Conservation (phyloP, 371 early-diverging fungal species). For the Actinomortierella ambigua region DNA sequence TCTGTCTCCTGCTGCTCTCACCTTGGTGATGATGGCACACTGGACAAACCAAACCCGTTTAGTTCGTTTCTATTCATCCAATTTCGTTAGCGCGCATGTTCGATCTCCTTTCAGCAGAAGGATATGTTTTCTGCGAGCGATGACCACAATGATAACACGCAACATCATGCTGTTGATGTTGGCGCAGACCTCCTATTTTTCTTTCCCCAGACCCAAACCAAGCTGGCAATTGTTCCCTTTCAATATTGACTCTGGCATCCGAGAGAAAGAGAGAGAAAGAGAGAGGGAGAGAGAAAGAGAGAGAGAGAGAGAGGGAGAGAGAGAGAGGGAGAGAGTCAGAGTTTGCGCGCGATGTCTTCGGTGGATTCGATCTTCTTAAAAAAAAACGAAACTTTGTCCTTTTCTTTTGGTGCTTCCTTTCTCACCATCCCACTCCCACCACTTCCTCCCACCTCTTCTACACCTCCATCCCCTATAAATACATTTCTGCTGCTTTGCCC, state of each 20-base stretch:
- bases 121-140: no score
- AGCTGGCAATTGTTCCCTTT: no score
- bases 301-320: not conserved
- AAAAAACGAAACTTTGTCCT: not conserved
- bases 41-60: no score
- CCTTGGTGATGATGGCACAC: no score
- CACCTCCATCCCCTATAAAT: not conserved
- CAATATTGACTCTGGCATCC: not conserved
- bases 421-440: not conserved
- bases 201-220: no score
- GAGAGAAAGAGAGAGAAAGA: not conserved
- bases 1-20: no score
- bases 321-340: not conserved
- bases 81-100: no score
- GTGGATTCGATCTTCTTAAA: conserved; percentile 1
- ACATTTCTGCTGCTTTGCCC: not conserved
- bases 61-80: no score
- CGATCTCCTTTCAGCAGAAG: no score
- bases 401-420: not conserved
- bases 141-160: no score
- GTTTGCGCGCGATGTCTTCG: not conserved
- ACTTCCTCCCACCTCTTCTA: not conserved
- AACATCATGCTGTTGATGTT: no score
- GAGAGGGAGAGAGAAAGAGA: not conserved
- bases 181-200: no score